phyloP scores from a whole-genome alignment of 2,329 filamentous ascomycete species.

The Calonectria leucothoes region DNA sequence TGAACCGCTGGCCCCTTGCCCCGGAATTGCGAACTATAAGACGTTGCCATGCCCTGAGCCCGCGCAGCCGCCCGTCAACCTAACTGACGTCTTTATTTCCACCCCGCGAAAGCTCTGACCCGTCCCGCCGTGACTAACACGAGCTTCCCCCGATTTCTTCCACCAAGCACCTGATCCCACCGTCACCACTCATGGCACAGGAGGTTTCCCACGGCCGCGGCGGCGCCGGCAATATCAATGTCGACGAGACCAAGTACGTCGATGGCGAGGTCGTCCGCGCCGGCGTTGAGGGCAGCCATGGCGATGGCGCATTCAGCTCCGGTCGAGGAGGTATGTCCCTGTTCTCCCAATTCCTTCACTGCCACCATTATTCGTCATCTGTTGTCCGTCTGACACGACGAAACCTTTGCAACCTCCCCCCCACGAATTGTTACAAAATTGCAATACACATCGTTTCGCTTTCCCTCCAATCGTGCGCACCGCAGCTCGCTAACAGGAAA shows the following conservation, averaged over 20 bases:
- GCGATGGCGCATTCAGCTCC: constrained; percentile 68
- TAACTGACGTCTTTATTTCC: constrained; percentile 21
- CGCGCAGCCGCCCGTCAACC: constrained; percentile 28
- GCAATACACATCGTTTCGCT: background rate
- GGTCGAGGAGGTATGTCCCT: constrained; percentile 65
- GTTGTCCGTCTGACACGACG: background rate
- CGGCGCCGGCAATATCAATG: constrained; percentile 71
- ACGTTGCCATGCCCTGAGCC: constrained; percentile 36
- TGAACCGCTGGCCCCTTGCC: constrained; percentile 14
- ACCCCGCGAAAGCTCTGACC: constrained; percentile 3
- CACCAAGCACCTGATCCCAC: constrained; percentile 12
- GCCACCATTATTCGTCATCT: constrained; percentile 2
- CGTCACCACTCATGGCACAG: constrained; percentile 41
- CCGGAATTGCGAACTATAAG: constrained; percentile 35
- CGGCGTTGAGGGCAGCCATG: constrained; percentile 65
- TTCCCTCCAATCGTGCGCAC: background rate
- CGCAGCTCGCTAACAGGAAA: constrained; percentile 18
- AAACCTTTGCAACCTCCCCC: background rate
- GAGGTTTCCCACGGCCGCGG: constrained; percentile 72
- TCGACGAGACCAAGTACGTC: constrained; percentile 68
- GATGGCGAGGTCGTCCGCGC: constrained; percentile 72
- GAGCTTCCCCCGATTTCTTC: background rate
- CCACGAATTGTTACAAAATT: constrained; percentile 1
- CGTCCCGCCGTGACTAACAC: background rate
- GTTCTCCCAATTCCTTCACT: background rate